Evolutionary conservation across 306 rosid species (phyloP), one percentile per base, ranked within the genome.

Genomic region (Rosa rugosa): DNA sequence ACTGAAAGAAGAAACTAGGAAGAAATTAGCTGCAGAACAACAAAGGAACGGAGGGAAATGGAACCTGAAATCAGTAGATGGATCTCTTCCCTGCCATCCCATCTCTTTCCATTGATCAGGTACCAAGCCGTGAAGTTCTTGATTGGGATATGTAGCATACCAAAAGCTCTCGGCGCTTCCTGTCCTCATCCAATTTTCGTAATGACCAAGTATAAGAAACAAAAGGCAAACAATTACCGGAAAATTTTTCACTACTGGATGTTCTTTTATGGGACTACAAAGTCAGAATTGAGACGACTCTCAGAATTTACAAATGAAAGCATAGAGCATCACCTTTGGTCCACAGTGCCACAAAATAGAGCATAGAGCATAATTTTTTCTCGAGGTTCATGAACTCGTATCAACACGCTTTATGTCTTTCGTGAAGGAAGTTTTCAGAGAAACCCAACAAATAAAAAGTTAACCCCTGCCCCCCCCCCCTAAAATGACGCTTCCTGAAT

Each of bases 61-160:
- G 36, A 31, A 31, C 36, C 3, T 2, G 36, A 31, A 31, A 31
- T 31, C 36, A 31, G 36, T 31, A 31, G 98, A 93, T 44, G 98
- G 98, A 75, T 93, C 97, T 85, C 87, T 91, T 85, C 98, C 97
- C 75, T 93, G 98, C 97, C 97, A 93, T 68, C 98, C 98, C 97
- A 90, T 93, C 81, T 93, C 96, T 80, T 93, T 93, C 98, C 97
- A 91, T 69, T 93, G 98, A 73, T 93, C 96, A 68, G 96, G 91
- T 83, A 93, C 81, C 90, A 93, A 88, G 75, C 93, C 91, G 25
- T 64, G 83, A 54, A 91, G 98, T 81, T 91, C 88, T 83, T 90
- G 79, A 70, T 80, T 88, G 22, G 97, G 98, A 76, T 76, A 94
- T 0, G 98, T 89, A 69, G 94, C 91, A 60, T 81, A 79, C 97